phyloP scores from a whole-genome alignment of 305 asterid genomes.

The Nicotiana rustica region DNA sequence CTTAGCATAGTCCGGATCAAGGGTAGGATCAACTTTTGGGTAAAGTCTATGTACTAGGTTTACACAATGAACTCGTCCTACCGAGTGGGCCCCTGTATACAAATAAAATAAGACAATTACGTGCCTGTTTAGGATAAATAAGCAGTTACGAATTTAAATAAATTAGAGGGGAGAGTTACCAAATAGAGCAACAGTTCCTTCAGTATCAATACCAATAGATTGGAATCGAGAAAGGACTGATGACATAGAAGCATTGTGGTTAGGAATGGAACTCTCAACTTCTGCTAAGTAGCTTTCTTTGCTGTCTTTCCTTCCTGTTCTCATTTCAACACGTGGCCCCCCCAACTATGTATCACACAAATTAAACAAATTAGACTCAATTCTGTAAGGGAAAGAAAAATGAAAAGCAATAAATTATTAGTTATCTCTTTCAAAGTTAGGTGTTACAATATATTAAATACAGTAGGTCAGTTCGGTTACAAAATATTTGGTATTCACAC shows the following conservation, averaged over 20 bases:
- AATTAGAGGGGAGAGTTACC: constrained; percentile 45
- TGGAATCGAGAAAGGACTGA: constrained; percentile 61
- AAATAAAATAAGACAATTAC: background rate
- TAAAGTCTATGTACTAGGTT: constrained; percentile 70
- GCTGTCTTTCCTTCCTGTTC: constrained; percentile 81
- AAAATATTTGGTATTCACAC: too few species aligned
- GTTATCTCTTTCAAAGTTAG: background rate
- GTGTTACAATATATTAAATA: background rate
- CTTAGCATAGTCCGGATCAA: constrained; percentile 53
- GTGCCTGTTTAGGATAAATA: background rate
- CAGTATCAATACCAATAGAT: constrained; percentile 62
- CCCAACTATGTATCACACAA: constrained; percentile 55
- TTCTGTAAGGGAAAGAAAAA: background rate
- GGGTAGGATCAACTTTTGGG: constrained; percentile 66
- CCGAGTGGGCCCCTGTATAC: constrained; percentile 71
- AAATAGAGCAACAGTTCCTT: constrained; percentile 74
- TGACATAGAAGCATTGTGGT: constrained; percentile 69
- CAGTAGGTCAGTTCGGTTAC: too few species aligned
- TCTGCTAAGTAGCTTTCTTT: constrained; percentile 48
- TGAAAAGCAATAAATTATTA: background rate
- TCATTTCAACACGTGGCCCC: constrained; percentile 74
- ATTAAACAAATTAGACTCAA: background rate
- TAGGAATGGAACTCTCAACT: constrained; percentile 64
- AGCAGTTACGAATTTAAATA: too few species aligned
- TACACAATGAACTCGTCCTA: constrained; percentile 78